Percentiles rank a stretch among this genome's conserved stretches.
Conservation (phyloP, 495 filamentous ascomycete species). For the Annulohypoxylon moriforme region DNA sequence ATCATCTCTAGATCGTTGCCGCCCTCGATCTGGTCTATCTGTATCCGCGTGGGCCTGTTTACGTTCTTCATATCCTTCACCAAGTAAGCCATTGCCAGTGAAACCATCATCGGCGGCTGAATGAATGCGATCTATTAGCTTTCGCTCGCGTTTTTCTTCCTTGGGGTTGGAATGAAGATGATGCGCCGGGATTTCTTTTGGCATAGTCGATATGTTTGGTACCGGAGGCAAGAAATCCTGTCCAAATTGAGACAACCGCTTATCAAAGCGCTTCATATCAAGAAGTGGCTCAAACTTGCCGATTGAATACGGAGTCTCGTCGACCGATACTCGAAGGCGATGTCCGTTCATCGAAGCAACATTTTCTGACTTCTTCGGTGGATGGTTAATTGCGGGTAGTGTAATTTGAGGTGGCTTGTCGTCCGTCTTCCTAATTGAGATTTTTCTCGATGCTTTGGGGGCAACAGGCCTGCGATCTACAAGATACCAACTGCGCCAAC, state of each 20-base stretch:
- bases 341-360: constrained; percentile 50
- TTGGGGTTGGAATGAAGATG: constrained; percentile 30
- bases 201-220: constrained; percentile 41
- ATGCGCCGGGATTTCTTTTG: constrained; percentile 32
- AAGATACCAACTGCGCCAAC: constrained; percentile 91
- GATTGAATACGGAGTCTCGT: constrained; percentile 61
- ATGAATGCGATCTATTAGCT: constrained; percentile 35
- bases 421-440: constrained; percentile 45
- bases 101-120: constrained; percentile 43
- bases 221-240: constrained; percentile 47
- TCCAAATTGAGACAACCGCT: constrained; percentile 53
- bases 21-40: constrained; percentile 37
- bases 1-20: constrained; percentile 36
- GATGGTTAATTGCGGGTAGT: constrained; percentile 19
- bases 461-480: constrained; percentile 67
- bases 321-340: constrained; percentile 49
- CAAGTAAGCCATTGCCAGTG: constrained; percentile 55
- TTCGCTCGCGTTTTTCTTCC: constrained; percentile 25
- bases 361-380: constrained; percentile 46
- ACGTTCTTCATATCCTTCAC: constrained; percentile 55
- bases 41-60: constrained; percentile 45
- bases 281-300: constrained; percentile 68
- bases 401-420: constrained; percentile 47
- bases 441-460: constrained; percentile 35
- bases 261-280: constrained; percentile 62